These are phyloP conservation scores for Xylaria sp. DNA, from an alignment of 2,329 filamentous ascomycete species.

Conservation along the genomic window DNA sequence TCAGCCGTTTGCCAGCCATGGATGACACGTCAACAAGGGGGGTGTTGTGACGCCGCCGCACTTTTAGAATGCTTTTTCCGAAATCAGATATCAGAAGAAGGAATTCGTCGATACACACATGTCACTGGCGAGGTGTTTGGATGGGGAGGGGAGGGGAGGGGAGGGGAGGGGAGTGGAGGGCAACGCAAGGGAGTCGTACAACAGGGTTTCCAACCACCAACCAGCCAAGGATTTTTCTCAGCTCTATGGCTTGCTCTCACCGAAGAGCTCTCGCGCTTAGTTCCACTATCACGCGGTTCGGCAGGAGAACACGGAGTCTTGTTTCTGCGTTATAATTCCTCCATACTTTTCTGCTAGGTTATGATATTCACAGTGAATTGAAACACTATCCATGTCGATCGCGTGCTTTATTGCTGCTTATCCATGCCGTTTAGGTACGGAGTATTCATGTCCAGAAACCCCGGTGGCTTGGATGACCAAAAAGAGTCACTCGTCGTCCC, in stretches of 20 bases:
- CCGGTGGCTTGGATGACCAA: conserved; percentile 18
- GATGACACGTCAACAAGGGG: conserved; percentile 11
- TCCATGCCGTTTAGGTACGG: neutral
- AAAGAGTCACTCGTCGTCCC: conserved; percentile 2
- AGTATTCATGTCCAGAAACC: neutral
- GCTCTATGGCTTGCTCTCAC: neutral
- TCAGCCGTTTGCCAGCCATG: neutral
- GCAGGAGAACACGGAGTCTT: neutral
- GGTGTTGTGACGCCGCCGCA: neutral
- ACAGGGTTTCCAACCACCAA: neutral
- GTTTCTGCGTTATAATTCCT: neutral
- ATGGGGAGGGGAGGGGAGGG: too few species aligned
- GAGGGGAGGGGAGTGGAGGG: too few species aligned
- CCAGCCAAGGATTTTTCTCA: conserved; percentile 10
- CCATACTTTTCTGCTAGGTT: neutral
- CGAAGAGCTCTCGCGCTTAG: neutral
- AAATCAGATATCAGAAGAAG: neutral
- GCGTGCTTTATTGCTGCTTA: neutral
- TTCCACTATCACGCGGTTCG: neutral
- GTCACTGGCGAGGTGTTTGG: neutral
- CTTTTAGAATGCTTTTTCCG: neutral
- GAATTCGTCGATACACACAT: neutral
- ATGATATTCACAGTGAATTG: neutral
- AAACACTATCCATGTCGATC: neutral
- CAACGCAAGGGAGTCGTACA: conserved; percentile 6